Conservation (phyloP, 1,139 yeast species). For the Geotrichum histeridarum region DNA sequence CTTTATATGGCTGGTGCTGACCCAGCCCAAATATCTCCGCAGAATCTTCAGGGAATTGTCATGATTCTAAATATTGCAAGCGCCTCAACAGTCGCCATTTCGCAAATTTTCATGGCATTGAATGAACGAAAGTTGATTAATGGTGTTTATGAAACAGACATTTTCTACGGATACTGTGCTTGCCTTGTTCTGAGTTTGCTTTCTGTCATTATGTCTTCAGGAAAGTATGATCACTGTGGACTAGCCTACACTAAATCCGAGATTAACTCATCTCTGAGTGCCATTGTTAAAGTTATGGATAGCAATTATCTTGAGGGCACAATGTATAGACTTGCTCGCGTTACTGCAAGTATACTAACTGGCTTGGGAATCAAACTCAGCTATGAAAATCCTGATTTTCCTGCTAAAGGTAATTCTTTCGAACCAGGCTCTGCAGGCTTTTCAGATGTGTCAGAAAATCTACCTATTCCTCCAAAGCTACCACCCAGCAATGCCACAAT, state of each 20-base stretch:
- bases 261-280: conserved; percentile 12
- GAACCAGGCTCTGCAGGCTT: not conserved
- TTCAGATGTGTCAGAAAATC: not conserved
- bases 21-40: conserved; percentile 12
- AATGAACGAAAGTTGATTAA: conserved; percentile 10
- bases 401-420: conserved; percentile 1
- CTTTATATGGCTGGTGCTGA: conserved; percentile 19
- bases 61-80: conserved; percentile 17
- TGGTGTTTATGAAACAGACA: conserved; percentile 19
- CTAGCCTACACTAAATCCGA: conserved; percentile 16
- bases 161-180: conserved; percentile 20
- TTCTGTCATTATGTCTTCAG: conserved; percentile 17
- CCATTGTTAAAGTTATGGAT: conserved; percentile 19
- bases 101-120: conserved; percentile 17
- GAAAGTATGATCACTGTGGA: conserved; percentile 12
- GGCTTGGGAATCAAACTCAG: conserved; percentile 15
- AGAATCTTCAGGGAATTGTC: conserved; percentile 10
- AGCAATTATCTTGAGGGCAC: conserved; percentile 18
- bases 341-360: conserved; percentile 18
- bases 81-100: conserved; percentile 20
- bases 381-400: not conserved
- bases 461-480: not conserved
- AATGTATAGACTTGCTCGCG: conserved; percentile 17
- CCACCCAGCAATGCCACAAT: not conserved
- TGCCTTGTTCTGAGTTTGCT: conserved; percentile 17